Evolutionary conservation across 192 early-diverging fungal species (phyloP).

Genomic region (Coemansia guatemalensis): DNA sequence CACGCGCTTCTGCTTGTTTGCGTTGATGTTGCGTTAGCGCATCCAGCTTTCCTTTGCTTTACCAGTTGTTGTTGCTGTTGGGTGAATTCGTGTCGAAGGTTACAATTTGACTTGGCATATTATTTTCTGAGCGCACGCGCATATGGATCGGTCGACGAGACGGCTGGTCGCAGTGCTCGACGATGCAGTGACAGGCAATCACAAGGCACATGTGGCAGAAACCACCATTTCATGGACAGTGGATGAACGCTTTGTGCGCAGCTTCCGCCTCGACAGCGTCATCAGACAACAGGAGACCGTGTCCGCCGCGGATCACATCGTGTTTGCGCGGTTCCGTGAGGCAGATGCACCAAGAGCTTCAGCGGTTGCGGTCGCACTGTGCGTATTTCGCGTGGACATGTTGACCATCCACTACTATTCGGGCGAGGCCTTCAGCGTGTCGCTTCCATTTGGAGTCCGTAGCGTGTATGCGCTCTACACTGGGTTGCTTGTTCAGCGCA

Average conservation of each 20-base stretch:
- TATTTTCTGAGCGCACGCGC: background rate
- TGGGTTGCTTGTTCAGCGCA: slow-evolving; percentile 43
- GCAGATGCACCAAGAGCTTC: background rate
- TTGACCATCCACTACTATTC: slow-evolving; percentile 33
- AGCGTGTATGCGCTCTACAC: slow-evolving; percentile 29
- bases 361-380: slow-evolving; percentile 30
- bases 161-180: slow-evolving; percentile 23
- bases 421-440: slow-evolving; percentile 30
- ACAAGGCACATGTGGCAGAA: slow-evolving; percentile 18
- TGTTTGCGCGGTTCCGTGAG: slow-evolving; percentile 32
- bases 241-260: slow-evolving; percentile 31
- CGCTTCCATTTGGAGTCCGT: slow-evolving; percentile 40
- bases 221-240: slow-evolving; percentile 29
- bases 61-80: background rate
- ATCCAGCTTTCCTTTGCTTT: background rate
- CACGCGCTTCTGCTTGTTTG: slow-evolving; percentile 7
- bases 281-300: background rate
- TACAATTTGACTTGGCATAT: background rate
- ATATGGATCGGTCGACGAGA: slow-evolving; percentile 1
- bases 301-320: slow-evolving; percentile 9
- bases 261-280: slow-evolving; percentile 21
- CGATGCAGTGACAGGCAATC: slow-evolving; percentile 22
- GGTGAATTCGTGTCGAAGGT: background rate
- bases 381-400: slow-evolving; percentile 36
- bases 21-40: no score